A percentile compares a stretch with the other conserved stretches of the same genome.
Conservation (phyloP, 176 grass and related monocot species). For the Zea luxurians region DNA sequence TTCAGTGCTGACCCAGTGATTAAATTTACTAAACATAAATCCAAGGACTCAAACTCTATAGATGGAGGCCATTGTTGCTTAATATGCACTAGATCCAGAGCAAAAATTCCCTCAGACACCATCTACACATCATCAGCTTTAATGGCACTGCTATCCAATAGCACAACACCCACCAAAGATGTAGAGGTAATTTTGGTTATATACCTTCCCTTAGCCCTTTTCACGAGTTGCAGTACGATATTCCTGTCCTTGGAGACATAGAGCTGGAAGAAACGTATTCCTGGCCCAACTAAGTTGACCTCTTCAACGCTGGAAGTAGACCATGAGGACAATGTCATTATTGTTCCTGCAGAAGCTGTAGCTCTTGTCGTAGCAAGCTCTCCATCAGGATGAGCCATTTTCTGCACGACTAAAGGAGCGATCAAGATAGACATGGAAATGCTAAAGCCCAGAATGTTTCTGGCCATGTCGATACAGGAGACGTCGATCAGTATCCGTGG, state of each 20-base stretch:
- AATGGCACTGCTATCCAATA: too few species aligned
- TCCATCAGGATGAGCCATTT: conserved; percentile 96
- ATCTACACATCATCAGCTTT: too few species aligned
- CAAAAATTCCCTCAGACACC: too few species aligned
- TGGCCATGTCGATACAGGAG: conserved; percentile 59
- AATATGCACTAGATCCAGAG: too few species aligned
- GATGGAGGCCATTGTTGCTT: too few species aligned
- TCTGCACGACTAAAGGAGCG: conserved; percentile 84
- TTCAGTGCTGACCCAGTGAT: too few species aligned
- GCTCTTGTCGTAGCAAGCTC: conserved; percentile 94
- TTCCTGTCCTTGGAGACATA: conserved; percentile 94
- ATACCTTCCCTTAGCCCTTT: conserved; percentile 84
- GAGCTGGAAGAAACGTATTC: conserved; percentile 92
- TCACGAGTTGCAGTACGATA: conserved; percentile 67
- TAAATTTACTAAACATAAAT: too few species aligned
- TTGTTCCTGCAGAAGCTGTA: conserved; percentile 70
- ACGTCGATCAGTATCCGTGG: conserved; percentile 81
- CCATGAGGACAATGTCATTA: conserved; percentile 92
- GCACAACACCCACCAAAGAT: too few species aligned
- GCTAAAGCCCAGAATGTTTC: conserved; percentile 72
- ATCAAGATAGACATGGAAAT: conserved; percentile 96
- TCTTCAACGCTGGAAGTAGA: conserved; percentile 82
- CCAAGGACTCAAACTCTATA: too few species aligned
- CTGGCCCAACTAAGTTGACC: conserved; percentile 74
- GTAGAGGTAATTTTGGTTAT: too few species aligned